Evolutionary conservation across 202 grass and related monocot genomes (phyloP), one percentile per base, ranked within the genome.

Genomic region (Eragrostis tef): DNA sequence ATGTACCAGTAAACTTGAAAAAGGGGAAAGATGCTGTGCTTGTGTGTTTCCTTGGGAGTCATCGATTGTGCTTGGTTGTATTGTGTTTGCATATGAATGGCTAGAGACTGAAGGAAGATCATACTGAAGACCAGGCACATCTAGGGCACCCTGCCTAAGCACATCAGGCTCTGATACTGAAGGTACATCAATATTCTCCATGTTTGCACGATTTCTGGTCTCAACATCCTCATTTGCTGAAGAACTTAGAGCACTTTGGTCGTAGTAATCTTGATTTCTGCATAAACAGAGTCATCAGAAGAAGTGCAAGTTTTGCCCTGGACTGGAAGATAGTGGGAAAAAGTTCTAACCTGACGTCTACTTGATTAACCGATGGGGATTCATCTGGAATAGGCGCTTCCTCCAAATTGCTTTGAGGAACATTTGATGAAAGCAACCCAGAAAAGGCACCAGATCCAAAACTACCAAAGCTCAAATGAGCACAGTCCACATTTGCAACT

Each of bases 391-490:
- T 74, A 77, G 78, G 69, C 22, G 73, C 50, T 22, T 79, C 82
- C 65, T 93, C 95, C 27, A 75, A 64, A 82, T 71, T 79, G 64
- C 69, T 52, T 84, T 85, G 81, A 34, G 80, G 81, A 57, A 59
- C 54, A 49, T 90, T 93, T 60, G 91, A 81, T 62, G 88, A 83
- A 93, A 98, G 92, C 43, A 94, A 91, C 71, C 92, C 96, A 85
- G 90, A 94, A 87, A 98, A 93, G 49, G 96, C 90, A 84, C 96
- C 96, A 71, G 96, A 98, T 87, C 67, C 87, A 84, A 98, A 98
- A 89, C 96, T 98, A 84, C 96, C 96, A 81, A 98, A 98, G 85
- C 92, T 95, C 77, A 98, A 81, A 75, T 98, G 88, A 5, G 80
- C 85, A 58, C 96, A 98, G 71, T 98, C 92, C 59, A 88, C 81